Conservation (phyloP, 2,329 filamentous ascomycete species). For the Pyrenochaeta sp. region DNA sequence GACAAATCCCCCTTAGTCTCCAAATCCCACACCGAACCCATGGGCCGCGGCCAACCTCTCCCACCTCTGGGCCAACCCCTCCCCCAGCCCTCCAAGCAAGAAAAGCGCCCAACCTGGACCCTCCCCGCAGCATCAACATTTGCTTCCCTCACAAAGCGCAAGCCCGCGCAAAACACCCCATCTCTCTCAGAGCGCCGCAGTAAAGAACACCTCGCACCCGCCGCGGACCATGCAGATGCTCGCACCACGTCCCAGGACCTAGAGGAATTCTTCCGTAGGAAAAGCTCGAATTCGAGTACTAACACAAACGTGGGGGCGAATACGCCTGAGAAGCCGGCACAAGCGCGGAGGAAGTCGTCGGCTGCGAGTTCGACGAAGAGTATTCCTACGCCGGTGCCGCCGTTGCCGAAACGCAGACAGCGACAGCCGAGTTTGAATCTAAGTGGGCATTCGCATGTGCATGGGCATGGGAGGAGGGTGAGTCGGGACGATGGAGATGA, state of each 20-base stretch:
- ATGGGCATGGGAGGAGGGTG: no score
- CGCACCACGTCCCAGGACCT: conserved; percentile 1
- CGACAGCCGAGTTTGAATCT: conserved; percentile 40
- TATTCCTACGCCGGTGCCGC: conserved; percentile 45
- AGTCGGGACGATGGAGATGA: conserved; percentile 10
- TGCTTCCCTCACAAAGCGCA: conserved; percentile 66
- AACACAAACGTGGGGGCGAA: no score
- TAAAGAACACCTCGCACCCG: conserved; percentile 14
- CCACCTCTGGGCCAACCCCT: conserved; percentile 82
- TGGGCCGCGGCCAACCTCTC: conserved; percentile 82
- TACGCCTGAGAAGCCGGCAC: conserved; percentile 1
- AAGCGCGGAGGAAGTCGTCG: conserved; percentile 16
- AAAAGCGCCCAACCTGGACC: conserved; percentile 59
- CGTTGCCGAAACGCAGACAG: conserved; percentile 58
- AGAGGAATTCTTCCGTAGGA: conserved; percentile 15
- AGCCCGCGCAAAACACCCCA: conserved; percentile 55
- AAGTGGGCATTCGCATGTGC: conserved; percentile 10
- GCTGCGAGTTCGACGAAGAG: conserved; percentile 16
- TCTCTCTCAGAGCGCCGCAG: conserved; percentile 10
- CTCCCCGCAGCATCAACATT: conserved; percentile 54
- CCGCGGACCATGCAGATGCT: conserved; percentile 7
- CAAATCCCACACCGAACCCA: conserved; percentile 66
- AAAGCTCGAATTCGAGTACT: conserved; percentile 1
- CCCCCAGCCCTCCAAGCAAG: conserved; percentile 70
- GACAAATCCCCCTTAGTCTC: conserved; percentile 9